phyloP scores from a whole-genome alignment of 2,329 filamentous ascomycete species.

The Thielaviopsis punctulata region DNA sequence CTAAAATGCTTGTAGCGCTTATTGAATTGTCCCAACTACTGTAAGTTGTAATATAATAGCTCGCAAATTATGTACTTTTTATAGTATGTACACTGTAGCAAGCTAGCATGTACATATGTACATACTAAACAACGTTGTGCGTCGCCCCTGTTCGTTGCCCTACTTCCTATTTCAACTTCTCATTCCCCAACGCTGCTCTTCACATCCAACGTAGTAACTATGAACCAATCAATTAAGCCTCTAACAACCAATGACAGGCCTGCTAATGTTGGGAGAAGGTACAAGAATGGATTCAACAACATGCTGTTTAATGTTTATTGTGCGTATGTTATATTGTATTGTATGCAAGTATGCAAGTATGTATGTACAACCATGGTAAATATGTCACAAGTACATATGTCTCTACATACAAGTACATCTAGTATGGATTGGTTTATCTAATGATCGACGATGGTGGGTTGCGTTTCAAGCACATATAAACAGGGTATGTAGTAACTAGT shows the following conservation, averaged over 20 bases:
- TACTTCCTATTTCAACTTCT: neutral
- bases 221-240: neutral
- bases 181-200: constrained; percentile 1
- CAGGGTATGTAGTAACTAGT: neutral
- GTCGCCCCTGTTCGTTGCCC: neutral
- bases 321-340: neutral
- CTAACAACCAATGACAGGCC: constrained; percentile 1
- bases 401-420: neutral
- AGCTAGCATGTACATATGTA: no score
- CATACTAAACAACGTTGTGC: no score
- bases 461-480: neutral
- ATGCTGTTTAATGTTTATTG: neutral
- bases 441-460: neutral
- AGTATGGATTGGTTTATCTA: no score
- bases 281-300: constrained; percentile 1
- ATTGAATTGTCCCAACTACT: no score
- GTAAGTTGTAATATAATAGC: no score
- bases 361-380: no score
- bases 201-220: neutral
- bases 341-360: no score
- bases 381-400: no score
- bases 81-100: no score
- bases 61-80: no score
- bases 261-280: constrained; percentile 7
- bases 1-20: no score